phyloP scores from a whole-genome alignment of 257 asterid species.

The Penstemon barbatus region DNA sequence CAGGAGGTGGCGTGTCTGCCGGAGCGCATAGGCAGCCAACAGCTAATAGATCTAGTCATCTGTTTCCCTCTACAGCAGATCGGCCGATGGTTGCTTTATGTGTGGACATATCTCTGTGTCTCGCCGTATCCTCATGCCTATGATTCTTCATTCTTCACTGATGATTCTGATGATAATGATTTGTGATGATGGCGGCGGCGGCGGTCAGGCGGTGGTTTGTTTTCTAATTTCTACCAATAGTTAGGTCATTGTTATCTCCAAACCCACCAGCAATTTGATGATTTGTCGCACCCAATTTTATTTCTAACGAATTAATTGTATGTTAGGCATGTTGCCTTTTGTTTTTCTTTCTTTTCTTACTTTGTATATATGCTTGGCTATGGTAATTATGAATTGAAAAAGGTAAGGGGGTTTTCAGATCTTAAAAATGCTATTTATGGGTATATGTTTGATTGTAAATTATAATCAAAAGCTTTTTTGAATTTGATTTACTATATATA shows the following conservation, averaged over 20 bases:
- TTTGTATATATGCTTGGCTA: too few species aligned
- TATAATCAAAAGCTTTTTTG: too few species aligned
- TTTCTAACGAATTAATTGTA: too few species aligned
- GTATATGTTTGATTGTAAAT: too few species aligned
- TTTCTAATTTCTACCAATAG: constrained; percentile 26
- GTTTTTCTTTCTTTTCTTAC: too few species aligned
- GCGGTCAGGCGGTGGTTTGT: constrained; percentile 10
- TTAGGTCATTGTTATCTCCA: background rate
- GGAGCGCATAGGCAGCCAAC: constrained; percentile 42
- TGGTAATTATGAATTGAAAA: too few species aligned
- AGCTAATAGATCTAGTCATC: constrained; percentile 45
- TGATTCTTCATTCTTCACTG: constrained; percentile 15
- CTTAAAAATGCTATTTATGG: too few species aligned
- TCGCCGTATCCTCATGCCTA: constrained; percentile 37
- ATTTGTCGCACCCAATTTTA: too few species aligned
- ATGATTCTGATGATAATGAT: constrained; percentile 4
- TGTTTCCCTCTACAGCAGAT: constrained; percentile 51
- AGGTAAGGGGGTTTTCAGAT: too few species aligned
- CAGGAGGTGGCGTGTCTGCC: constrained; percentile 47
- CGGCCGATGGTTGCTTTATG: constrained; percentile 39
- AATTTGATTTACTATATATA: too few species aligned
- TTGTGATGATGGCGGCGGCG: background rate
- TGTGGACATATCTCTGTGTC: constrained; percentile 51
- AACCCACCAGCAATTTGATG: too few species aligned
- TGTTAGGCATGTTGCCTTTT: too few species aligned